phyloP scores from a whole-genome alignment of 371 early-diverging fungal genomes.

The Mortierella sp. region DNA sequence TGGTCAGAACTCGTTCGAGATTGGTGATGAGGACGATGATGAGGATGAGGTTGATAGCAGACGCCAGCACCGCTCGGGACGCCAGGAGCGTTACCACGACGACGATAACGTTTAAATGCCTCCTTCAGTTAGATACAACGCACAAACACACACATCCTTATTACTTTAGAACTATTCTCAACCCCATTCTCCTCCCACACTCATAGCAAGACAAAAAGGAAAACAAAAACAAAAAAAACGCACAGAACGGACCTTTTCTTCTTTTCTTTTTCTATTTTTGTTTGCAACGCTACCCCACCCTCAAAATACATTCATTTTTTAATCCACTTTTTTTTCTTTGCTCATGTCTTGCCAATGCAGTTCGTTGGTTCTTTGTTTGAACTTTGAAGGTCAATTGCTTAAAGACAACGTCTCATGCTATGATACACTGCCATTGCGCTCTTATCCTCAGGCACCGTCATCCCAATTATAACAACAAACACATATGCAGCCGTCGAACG shows the following conservation, averaged over 20 bases:
- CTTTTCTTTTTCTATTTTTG: conserved; percentile 2
- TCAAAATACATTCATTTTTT: conserved; percentile 2
- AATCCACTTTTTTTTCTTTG: not conserved
- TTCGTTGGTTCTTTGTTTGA: not conserved
- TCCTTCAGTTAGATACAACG: not conserved
- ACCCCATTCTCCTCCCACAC: not conserved
- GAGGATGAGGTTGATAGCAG: conserved; percentile 40
- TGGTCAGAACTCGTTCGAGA: conserved; percentile 49
- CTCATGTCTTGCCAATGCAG: not conserved
- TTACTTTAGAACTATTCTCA: not conserved
- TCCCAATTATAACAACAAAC: not conserved
- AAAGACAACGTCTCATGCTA: not conserved
- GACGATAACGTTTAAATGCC: conserved; percentile 34
- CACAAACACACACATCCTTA: not conserved
- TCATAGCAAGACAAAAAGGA: conserved; percentile 2
- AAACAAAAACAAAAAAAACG: not conserved
- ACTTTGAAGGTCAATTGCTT: not conserved
- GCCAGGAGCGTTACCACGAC: conserved; percentile 52
- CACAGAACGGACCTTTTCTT: not conserved
- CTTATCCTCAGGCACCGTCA: not conserved
- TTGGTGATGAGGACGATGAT: conserved; percentile 55
- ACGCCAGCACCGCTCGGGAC: conserved; percentile 36
- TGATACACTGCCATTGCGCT: not conserved
- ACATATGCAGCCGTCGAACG: too few species aligned
- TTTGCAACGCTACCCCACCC: not conserved